Conservation (phyloP, 23 red algal genomes). For the Gracilaria gracilis region DNA sequence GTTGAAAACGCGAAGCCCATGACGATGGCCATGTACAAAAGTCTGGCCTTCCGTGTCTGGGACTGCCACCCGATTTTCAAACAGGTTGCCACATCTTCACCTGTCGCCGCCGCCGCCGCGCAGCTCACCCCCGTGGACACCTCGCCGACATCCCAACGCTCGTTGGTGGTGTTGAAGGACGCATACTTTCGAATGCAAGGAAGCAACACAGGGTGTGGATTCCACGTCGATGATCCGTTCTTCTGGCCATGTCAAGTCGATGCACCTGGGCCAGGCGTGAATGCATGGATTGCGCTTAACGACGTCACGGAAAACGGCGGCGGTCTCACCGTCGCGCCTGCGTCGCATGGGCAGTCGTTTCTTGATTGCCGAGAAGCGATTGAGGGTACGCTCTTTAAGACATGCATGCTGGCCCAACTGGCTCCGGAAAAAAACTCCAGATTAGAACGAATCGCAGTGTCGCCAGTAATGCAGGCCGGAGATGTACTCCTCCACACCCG, state of each 20-base stretch:
- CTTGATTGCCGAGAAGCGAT: slow-evolving; percentile 41
- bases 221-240: slow-evolving; percentile 33
- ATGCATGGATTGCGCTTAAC: slow-evolving; percentile 45
- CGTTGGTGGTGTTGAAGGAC: slow-evolving; percentile 7
- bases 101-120: slow-evolving; percentile 38
- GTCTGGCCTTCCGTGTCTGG: slow-evolving; percentile 2
- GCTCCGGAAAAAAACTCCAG: slow-evolving; percentile 19
- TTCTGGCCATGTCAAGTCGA: slow-evolving; percentile 25
- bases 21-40: neutral
- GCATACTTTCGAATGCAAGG: slow-evolving; percentile 18
- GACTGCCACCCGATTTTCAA: neutral
- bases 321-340: slow-evolving; percentile 10
- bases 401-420: neutral
- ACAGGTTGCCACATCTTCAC: slow-evolving; percentile 15
- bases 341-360: neutral
- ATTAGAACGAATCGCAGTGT: slow-evolving; percentile 5
- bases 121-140: neutral
- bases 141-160: neutral
- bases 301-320: slow-evolving; percentile 43
- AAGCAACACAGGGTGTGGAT: neutral
- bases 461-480: slow-evolving; percentile 16
- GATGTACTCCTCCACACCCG: slow-evolving; percentile 29
- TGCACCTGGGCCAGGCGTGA: slow-evolving; percentile 28
- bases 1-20: neutral
- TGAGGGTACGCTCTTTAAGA: neutral